These are phyloP conservation scores for Fraxinus ornus DNA, from an alignment of 305 asterid genomes.

Conservation along the genomic window DNA sequence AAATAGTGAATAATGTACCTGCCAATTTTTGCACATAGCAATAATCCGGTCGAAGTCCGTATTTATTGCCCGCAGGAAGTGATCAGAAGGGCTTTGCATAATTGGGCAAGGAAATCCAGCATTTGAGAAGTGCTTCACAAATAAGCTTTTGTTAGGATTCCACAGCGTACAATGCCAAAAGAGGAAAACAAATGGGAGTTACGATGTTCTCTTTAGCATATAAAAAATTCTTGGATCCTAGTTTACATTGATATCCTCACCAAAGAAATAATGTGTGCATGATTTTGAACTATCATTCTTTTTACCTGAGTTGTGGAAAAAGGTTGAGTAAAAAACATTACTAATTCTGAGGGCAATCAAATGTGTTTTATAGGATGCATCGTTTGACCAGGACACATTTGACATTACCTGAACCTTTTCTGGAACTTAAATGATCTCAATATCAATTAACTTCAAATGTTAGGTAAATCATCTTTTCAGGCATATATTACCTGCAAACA, in stretches of 20 bases:
- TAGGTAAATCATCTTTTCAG: slow-evolving; percentile 8
- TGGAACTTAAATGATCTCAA: not conserved
- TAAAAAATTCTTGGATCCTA: not conserved
- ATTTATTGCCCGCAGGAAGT: slow-evolving; percentile 95
- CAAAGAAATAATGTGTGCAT: not conserved
- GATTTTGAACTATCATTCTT: not conserved
- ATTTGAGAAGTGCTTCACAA: slow-evolving; percentile 91
- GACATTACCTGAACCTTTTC: not conserved
- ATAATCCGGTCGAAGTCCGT: slow-evolving; percentile 95
- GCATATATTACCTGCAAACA: slow-evolving; percentile 83
- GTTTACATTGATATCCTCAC: slow-evolving; percentile 12
- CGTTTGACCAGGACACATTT: not conserved
- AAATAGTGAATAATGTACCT: slow-evolving; percentile 50
- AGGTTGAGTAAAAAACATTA: not conserved
- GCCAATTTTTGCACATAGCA: slow-evolving; percentile 99
- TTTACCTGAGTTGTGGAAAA: not conserved
- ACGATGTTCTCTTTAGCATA: not conserved
- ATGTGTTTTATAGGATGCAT: not conserved
- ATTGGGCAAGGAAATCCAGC: slow-evolving; percentile 99
- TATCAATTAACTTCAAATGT: slow-evolving; percentile 11
- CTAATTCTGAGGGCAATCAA: slow-evolving; percentile 7
- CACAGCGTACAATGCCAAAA: not conserved
- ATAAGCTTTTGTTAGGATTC: slow-evolving; percentile 11
- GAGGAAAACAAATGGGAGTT: slow-evolving; percentile 3
- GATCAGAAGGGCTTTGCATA: slow-evolving; percentile 99